Base-by-base conservation (phyloP, 495 filamentous ascomycete species). In the Hypoxylon rickii region DNA sequence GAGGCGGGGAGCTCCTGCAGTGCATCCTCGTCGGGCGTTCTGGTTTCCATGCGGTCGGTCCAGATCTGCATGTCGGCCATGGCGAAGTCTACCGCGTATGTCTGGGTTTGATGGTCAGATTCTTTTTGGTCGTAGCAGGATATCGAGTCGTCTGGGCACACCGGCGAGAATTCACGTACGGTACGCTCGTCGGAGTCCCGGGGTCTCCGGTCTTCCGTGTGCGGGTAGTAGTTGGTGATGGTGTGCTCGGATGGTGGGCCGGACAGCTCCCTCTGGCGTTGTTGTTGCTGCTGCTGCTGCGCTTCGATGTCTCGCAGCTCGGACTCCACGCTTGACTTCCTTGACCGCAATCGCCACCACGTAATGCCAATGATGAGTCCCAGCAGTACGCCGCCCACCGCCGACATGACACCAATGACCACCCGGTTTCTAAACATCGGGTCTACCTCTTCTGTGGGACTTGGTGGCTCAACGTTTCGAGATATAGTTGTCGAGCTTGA, bases 31-130 rank as follows among this genome's bases (percentile, higher is more conserved):
- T 34, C 32, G 3, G 32, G 3, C 10, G 17, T 3, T 13, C 51
- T 11, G 18, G 21, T 50, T 15, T 17, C 21, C 13, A 42, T 2
- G 12, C 42, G 47, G 24, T 51, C 47, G 21, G 21, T 51, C 47
- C 47, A 51, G 7, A 51, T 22, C 10, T 51, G 47, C n/a, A 17
- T 19, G 17, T 51, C 47, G 15, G 47, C 47, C 47, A 51, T 41
- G 16, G 47, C 47, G 11, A 51, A 51, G n/a, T 51, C 47, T 11
- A 38, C 42, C 1, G 38, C 38, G 16, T 42, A 51, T 1, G 47
- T 12, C 15, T 21, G n/a, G 7, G 7, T 15, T 15, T 5, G 12
- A 1, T 33, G n/a, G 12, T 3, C 13, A 5, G 16, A 33, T 5
- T 22, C 38, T 31, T 32, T 17, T 3, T 12, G 10, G 13, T 34